phyloP scores from a whole-genome alignment of 2,329 filamentous ascomycete genomes.

The Diaporthe sp. region DNA sequence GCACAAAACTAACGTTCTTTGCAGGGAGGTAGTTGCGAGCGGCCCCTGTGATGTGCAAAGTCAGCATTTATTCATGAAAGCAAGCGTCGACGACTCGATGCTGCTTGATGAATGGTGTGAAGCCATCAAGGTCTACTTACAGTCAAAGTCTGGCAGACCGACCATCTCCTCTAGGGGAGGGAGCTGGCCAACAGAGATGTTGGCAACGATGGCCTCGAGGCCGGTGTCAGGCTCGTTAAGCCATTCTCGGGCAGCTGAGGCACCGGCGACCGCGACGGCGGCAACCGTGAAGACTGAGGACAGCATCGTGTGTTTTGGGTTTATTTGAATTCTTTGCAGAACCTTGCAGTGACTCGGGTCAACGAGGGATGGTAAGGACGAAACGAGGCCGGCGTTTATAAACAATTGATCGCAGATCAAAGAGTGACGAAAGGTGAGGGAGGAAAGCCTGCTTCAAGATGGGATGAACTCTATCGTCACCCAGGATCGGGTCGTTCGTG shows the following conservation, averaged over 20 bases:
- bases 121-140: conserved; percentile 35
- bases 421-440: conserved; percentile 16
- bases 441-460: conserved; percentile 1
- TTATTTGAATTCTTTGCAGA: neutral
- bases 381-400: conserved; percentile 3
- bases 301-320: conserved; percentile 5
- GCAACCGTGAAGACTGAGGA: conserved; percentile 14
- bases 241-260: conserved; percentile 19
- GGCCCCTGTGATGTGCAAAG: conserved; percentile 44
- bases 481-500: neutral
- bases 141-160: conserved; percentile 67
- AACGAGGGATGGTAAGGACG: neutral
- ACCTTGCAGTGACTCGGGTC: conserved; percentile 2
- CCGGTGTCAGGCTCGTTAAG: conserved; percentile 57
- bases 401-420: neutral
- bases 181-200: conserved; percentile 52
- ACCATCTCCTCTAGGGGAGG: conserved; percentile 59
- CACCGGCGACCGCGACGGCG: conserved; percentile 13
- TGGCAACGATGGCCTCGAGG: conserved; percentile 53
- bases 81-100: neutral
- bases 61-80: neutral
- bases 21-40: conserved; percentile 61
- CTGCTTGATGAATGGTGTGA: neutral
- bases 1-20: conserved; percentile 45
- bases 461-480: conserved; percentile 24